Evolutionary conservation across 805 yeast genomes (phyloP).

Genomic region (Saccharomycopsis microspora): DNA sequence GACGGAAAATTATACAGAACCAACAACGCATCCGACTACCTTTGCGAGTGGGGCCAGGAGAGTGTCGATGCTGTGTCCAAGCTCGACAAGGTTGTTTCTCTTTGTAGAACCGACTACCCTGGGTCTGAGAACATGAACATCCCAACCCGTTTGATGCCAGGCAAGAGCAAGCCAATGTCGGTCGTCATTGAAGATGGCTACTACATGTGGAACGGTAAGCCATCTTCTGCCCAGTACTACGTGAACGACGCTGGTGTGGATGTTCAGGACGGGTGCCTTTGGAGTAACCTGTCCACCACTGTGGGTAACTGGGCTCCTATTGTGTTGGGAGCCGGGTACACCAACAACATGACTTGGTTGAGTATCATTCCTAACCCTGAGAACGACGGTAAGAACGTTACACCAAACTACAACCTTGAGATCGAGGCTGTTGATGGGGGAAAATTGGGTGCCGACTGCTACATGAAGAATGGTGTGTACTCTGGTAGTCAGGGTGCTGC

Average conservation of each 20-base stretch:
- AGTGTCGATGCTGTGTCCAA: slow-evolving; percentile 59
- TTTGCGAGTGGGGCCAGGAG: slow-evolving; percentile 65
- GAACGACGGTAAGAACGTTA: slow-evolving; percentile 25
- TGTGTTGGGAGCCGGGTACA: slow-evolving; percentile 84
- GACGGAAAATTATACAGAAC: slow-evolving; percentile 55
- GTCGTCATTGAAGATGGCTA: slow-evolving; percentile 71
- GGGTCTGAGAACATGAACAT: slow-evolving; percentile 98
- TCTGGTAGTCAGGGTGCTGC: slow-evolving; percentile 46
- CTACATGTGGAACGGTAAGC: slow-evolving; percentile 70
- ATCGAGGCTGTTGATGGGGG: slow-evolving; percentile 63
- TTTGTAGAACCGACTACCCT: slow-evolving; percentile 98
- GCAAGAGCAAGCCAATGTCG: slow-evolving; percentile 50
- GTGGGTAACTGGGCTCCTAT: slow-evolving; percentile 98
- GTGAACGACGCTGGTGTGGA: slow-evolving; percentile 95
- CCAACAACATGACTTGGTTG: slow-evolving; percentile 64
- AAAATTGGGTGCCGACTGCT: slow-evolving; percentile 60
- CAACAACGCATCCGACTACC: slow-evolving; percentile 35
- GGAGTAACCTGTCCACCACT: slow-evolving; percentile 75
- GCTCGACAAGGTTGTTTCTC: slow-evolving; percentile 56
- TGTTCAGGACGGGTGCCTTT: slow-evolving; percentile 80
- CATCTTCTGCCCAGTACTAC: slow-evolving; percentile 92
- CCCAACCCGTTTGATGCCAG: slow-evolving; percentile 74
- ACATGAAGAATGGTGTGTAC: slow-evolving; percentile 68
- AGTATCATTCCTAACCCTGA: slow-evolving; percentile 88
- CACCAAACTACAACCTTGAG: slow-evolving; percentile 64